phyloP scores from a whole-genome alignment of 345 rosid genomes.

The Gossypium stocksii region DNA sequence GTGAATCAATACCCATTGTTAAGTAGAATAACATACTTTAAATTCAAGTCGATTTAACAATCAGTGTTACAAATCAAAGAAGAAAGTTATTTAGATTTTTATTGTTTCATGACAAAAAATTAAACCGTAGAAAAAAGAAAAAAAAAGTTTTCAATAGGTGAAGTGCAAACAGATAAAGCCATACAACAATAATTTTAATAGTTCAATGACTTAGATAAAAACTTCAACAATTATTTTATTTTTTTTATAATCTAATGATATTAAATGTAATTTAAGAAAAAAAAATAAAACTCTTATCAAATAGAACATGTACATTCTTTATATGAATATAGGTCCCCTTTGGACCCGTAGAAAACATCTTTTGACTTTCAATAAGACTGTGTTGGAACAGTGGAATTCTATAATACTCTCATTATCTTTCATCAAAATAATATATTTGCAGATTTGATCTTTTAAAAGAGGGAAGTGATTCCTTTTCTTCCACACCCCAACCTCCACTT shows the following conservation, averaged over 20 bases:
- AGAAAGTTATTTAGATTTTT: no score
- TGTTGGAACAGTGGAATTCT: neutral
- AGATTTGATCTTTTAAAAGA: neutral
- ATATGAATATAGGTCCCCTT: neutral
- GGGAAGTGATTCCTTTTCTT: neutral
- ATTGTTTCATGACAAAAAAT: no score
- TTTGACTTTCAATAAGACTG: neutral
- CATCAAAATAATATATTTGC: neutral
- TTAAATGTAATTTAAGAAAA: no score
- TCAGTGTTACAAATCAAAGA: rapidly evolving
- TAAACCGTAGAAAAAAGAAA: rapidly evolving
- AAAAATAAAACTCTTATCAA: neutral
- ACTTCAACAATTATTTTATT: no score
- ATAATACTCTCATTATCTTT: neutral
- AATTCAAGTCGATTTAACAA: rapidly evolving
- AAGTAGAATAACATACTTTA: rapidly evolving
- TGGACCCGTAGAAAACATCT: neutral
- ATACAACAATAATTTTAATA: no score
- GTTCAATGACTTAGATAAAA: no score
- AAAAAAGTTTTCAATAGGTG: no score
- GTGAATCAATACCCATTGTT: rapidly evolving
- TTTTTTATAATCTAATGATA: no score
- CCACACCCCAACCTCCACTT: neutral
- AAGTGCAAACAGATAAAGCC: no score
- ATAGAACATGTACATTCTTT: neutral